Evolutionary conservation across 169 alveolate genomes (phyloP).

Genomic region (Plasmodium gonderi): DNA sequence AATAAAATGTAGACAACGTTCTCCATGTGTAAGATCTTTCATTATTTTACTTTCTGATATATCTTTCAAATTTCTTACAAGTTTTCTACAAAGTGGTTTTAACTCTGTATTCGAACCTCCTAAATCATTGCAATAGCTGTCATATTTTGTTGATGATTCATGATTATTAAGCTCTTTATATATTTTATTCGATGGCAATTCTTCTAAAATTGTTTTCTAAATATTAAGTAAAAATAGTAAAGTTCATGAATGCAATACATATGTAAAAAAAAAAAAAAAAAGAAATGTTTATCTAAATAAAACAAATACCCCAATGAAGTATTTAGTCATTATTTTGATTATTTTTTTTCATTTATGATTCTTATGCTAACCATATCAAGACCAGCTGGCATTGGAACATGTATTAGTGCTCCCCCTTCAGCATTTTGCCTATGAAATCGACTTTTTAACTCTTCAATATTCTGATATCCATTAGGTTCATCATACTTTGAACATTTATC

Average conservation of each 20-base stretch:
- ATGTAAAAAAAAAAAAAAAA: not conserved
- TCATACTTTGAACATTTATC: not conserved
- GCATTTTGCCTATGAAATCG: not conserved
- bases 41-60: not conserved
- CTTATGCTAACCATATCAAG: not conserved
- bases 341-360: not conserved
- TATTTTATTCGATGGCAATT: not conserved
- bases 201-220: not conserved
- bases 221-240: not conserved
- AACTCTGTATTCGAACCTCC: not conserved
- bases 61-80: not conserved
- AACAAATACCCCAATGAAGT: not conserved
- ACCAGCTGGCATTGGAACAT: not conserved
- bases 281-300: not conserved
- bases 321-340: not conserved
- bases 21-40: not conserved
- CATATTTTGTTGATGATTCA: not conserved
- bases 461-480: not conserved
- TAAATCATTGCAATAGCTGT: not conserved
- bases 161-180: not conserved
- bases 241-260: not conserved
- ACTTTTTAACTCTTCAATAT: not conserved
- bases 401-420: not conserved
- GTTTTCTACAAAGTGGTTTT: not conserved
- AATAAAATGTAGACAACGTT: not conserved